Evolutionary conservation across 495 filamentous ascomycete species (phyloP), one percentile per base, ranked within the genome.

Genomic region (Pyrenula massariospora): DNA sequence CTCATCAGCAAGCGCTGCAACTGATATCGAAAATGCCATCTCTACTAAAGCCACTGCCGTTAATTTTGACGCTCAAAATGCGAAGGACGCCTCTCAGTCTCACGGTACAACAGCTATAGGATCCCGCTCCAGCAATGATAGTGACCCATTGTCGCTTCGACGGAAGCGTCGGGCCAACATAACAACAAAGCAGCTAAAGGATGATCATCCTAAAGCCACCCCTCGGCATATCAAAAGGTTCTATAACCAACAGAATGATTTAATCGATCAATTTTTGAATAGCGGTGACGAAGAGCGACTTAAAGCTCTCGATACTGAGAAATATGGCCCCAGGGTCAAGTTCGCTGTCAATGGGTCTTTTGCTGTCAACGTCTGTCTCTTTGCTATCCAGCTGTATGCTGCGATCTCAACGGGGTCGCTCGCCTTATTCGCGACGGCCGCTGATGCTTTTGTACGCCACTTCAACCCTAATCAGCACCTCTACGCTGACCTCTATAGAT

Each of bases 331-430:
- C 3, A 79, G 75, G 63, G 79, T 82, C 57, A 79, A 76, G 60
- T 75, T 82, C 54, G 78, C 78, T 36, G 73, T 81, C 58, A 75
- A 75, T 51, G 77, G 71, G 48, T 79, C 75, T 56, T 80, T 80
- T 55, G 52, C 58, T 15, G 75, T 77, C 55, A 79, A 82, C 67
- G 73, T 76, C 54, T 78, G 63, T 52, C 68, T 81, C 22, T 80
- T 81, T 64, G 62, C 79, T 61, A 82, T 82, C 48, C 78, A 81
- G 65, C 65, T 81, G 50, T 82, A 80, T 63, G 79, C 79, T 47
- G 78, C 79, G 48, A 66, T 79, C 51, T 73, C 76, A 25, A 82
- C 79, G 12, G 77, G 79, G 23, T 80, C 79, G 11, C 68, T 80
- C 22, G 70, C 77, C 60, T 70, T 80, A 2, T 82, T 82, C 57